Base-by-base conservation (phyloP, 306 rosid genomes). In the Vigna unguiculata region DNA sequence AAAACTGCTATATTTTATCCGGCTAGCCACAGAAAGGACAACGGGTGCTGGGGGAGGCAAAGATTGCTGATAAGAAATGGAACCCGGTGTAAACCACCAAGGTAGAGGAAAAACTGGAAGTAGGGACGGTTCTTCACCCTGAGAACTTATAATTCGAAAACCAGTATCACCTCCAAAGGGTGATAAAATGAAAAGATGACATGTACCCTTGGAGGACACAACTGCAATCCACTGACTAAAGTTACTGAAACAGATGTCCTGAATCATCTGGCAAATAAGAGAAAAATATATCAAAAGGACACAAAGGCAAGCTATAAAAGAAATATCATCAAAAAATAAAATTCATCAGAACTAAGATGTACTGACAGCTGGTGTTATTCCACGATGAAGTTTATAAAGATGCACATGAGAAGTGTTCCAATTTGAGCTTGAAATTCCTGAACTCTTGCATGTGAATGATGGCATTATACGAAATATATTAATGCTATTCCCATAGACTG, bases 151-250 rank as follows among this genome's bases (percentile, higher is more conserved):
- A 47, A 93, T 69, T 83, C 48, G 88, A 71, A 93, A 89, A 76
- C 94, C 93, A 62, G 96, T 78, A 70, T 90, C 98, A 7, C 98
- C 98, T 25, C 98, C 97, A 88, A 91, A 93, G 12, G 98, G 97
- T 69, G 96, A 89, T 71, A 93, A 74, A 66, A 88, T 88, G 86
- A 85, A 93, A 71, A 93, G 81, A 79, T 93, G 98, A 65, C 98
- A 93, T 28, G 98, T 93, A 20, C 97, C 96, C 87, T 88, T 93
- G 49, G 98, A 91, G 28, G 98, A 93, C 75, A 93, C 93, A 87
- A 93, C 80, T 55, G 96, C 97, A 76, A 93, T 85, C 98, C 98
- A 93, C 71, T 91, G 97, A 81, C 97, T 91, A 68, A 84, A 93
- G 67, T 86, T 81, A 78, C 98, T 93, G 80, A 93, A 93, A 84